These are phyloP conservation scores for Sporothrix pallida DNA, from an alignment of 2,329 filamentous ascomycete genomes.

Conservation along the genomic window DNA sequence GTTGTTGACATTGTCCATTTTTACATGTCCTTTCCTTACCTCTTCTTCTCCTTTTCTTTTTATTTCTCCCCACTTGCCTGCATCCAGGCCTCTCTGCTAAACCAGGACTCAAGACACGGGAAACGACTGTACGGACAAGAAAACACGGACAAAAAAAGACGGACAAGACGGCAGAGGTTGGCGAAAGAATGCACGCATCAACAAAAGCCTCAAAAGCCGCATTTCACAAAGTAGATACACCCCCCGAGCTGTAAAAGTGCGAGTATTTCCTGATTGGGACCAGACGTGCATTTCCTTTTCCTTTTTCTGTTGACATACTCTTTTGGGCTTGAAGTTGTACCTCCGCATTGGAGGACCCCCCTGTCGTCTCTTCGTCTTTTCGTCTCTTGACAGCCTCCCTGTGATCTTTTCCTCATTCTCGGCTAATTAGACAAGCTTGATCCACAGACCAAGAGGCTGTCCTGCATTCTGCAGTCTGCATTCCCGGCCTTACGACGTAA, in stretches of 20 bases:
- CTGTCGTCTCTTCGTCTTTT: neutral
- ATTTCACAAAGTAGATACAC: neutral
- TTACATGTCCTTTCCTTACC: neutral
- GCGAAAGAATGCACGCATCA: neutral
- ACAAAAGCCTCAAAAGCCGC: constrained; percentile 2
- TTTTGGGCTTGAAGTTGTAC: neutral
- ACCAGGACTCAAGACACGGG: constrained; percentile 1
- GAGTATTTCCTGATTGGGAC: neutral
- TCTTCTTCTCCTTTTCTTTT: neutral
- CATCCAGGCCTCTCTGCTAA: neutral
- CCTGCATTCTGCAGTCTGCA: neutral
- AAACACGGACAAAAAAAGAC: neutral
- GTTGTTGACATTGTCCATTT: no score
- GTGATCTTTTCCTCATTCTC: neutral
- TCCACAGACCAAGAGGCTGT: constrained; percentile 2
- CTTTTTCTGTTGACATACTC: neutral
- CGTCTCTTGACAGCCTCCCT: no score
- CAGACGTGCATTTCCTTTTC: neutral
- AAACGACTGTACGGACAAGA: neutral
- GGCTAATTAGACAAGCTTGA: constrained; percentile 16
- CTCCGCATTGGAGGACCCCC: constrained; percentile 1
- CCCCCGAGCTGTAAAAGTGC: neutral
- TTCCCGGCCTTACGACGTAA: neutral
- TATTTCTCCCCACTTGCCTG: constrained; percentile 4
- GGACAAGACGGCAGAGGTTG: neutral